Evolutionary conservation across 192 early-diverging fungal genomes (phyloP).

Genomic region (Jimgerdemannia lactiflua): DNA sequence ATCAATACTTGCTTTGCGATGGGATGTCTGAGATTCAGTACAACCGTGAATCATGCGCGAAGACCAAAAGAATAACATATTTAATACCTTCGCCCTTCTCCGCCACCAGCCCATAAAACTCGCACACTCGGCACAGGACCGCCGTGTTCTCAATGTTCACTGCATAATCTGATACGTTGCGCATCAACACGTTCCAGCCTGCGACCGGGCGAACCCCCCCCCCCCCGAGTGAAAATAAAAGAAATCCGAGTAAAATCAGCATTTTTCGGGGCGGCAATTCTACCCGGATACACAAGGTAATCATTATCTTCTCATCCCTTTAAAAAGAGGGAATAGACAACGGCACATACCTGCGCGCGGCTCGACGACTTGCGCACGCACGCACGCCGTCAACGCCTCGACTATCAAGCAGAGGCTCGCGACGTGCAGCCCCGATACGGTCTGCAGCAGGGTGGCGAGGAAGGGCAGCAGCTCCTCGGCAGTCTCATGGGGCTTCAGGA

Average conservation of each 20-base stretch:
- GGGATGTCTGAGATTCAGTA: neutral
- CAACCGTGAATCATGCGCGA: neutral
- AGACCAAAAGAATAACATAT: too few species aligned
- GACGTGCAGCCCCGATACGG: slow-evolving; percentile 32
- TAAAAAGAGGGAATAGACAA: neutral
- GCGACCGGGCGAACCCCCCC: too few species aligned
- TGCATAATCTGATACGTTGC: slow-evolving; percentile 39
- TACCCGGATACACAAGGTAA: too few species aligned
- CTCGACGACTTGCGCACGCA: slow-evolving; percentile 39
- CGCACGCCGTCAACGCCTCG: slow-evolving; percentile 41
- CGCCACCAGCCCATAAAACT: slow-evolving; percentile 45
- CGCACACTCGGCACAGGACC: slow-evolving; percentile 40
- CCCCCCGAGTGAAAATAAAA: too few species aligned
- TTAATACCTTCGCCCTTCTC: slow-evolving; percentile 47
- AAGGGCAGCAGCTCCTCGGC: slow-evolving; percentile 48
- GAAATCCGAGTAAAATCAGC: too few species aligned
- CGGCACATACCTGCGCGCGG: slow-evolving; percentile 33
- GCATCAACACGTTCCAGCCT: slow-evolving; percentile 48
- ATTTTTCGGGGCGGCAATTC: too few species aligned
- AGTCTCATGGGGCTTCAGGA: slow-evolving; percentile 32
- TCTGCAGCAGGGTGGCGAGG: slow-evolving; percentile 42
- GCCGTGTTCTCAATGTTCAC: slow-evolving; percentile 13
- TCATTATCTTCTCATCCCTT: neutral
- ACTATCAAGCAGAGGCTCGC: slow-evolving; percentile 44
- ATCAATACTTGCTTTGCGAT: neutral